phyloP scores from a whole-genome alignment of 2,329 filamentous ascomycete genomes.

The Aspergillus ochraceus region DNA sequence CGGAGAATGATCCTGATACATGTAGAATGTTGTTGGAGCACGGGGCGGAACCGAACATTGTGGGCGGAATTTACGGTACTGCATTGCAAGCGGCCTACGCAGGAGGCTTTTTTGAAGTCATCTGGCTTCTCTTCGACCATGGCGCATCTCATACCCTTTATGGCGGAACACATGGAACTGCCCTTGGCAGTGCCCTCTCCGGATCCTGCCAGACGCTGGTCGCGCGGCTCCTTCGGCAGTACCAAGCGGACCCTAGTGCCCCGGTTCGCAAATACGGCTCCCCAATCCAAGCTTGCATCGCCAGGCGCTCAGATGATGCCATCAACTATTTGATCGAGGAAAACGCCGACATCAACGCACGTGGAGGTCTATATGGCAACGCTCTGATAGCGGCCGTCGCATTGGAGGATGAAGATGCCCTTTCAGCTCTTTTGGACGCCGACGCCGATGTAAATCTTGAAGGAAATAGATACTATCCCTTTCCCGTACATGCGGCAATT shows the following conservation, averaged over 20 bases:
- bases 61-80: neutral
- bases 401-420: neutral
- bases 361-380: neutral
- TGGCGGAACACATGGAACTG: neutral
- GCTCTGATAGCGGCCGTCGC: neutral
- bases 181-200: neutral
- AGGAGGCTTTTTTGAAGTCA: neutral
- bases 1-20: neutral
- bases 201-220: neutral
- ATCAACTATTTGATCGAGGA: neutral
- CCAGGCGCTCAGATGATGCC: neutral
- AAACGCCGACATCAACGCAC: neutral
- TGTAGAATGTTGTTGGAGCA: neutral
- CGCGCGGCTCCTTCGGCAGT: neutral
- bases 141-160: neutral
- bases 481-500: neutral
- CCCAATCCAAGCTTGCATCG: neutral
- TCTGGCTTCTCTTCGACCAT: neutral
- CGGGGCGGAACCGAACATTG: neutral
- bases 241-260: neutral
- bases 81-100: neutral
- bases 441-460: neutral
- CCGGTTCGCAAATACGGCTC: neutral
- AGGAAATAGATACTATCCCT: neutral
- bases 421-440: neutral